phyloP scores from a whole-genome alignment of 345 rosid genomes.

The Citrus reticulata region DNA sequence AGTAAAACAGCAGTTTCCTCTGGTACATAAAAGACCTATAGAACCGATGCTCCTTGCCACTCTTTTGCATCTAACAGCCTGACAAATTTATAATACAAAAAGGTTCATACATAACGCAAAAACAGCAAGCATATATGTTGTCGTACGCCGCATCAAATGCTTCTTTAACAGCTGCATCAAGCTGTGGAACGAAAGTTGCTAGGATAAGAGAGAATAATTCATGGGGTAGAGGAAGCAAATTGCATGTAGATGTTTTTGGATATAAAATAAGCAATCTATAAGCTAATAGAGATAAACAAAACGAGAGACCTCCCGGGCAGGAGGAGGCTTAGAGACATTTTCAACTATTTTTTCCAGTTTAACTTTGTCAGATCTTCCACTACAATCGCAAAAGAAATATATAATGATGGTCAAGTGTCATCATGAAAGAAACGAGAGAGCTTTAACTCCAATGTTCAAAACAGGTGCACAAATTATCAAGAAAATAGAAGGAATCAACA shows the following conservation, averaged over 20 bases:
- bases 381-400: slow-evolving; percentile 41
- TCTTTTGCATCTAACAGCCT: slow-evolving; percentile 89
- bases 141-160: slow-evolving; percentile 90
- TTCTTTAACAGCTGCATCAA: slow-evolving; percentile 50
- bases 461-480: background rate
- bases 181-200: slow-evolving; percentile 33
- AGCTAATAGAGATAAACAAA: background rate
- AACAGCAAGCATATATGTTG: slow-evolving; percentile 36
- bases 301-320: slow-evolving; percentile 53
- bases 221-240: background rate
- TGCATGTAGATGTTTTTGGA: background rate
- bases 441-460: background rate
- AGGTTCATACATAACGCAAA: background rate
- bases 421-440: background rate
- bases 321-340: slow-evolving; percentile 65
- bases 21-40: slow-evolving; percentile 94
- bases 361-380: slow-evolving; percentile 78
- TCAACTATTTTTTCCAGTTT: slow-evolving; percentile 50
- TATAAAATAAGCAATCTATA: background rate
- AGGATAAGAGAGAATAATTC: background rate
- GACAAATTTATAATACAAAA: slow-evolving; percentile 1
- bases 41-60: slow-evolving; percentile 84
- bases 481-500: background rate
- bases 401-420: background rate
- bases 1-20: slow-evolving; percentile 95